A percentile compares a stretch with the other conserved stretches of the same genome.
Evolutionary conservation across 306 rosid species (phyloP).

Genomic region (Acacia confusa): DNA sequence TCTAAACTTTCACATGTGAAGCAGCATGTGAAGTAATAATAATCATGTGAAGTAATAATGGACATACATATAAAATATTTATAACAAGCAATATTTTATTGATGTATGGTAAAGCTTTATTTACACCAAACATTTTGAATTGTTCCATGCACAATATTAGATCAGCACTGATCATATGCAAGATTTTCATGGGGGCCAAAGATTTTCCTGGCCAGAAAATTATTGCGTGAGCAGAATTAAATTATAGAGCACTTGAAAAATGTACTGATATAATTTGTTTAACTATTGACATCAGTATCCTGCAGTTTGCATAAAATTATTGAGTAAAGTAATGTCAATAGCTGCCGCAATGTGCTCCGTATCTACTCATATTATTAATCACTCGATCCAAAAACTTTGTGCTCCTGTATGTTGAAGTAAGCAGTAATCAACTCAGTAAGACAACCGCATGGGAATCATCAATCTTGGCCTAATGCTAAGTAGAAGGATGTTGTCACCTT

Average conservation of each 20-base stretch:
- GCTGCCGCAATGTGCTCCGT: not conserved
- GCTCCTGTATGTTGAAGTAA: not conserved
- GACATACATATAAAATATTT: too few relatives aligned
- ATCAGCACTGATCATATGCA: not conserved
- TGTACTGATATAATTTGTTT: not conserved
- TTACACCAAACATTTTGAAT: not conserved
- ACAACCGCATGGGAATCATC: not conserved
- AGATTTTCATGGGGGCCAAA: not conserved
- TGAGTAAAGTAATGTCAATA: not conserved
- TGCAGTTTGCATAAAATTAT: not conserved
- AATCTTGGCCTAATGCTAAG: not conserved
- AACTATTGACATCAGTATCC: not conserved
- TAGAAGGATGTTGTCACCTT: not conserved
- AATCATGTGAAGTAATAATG: too few relatives aligned
- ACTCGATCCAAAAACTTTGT: not conserved
- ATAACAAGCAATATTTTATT: too few relatives aligned
- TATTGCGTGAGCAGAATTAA: too few relatives aligned
- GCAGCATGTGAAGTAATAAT: too few relatives aligned
- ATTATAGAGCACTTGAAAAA: not conserved
- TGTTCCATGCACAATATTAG: not conserved
- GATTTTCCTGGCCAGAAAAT: not conserved
- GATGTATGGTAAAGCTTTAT: not conserved
- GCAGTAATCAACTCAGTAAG: not conserved
- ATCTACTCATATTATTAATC: not conserved
- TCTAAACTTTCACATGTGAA: too few relatives aligned